Base-by-base conservation (phyloP, 2,329 filamentous ascomycete genomes). In the Cadophora gregata region DNA sequence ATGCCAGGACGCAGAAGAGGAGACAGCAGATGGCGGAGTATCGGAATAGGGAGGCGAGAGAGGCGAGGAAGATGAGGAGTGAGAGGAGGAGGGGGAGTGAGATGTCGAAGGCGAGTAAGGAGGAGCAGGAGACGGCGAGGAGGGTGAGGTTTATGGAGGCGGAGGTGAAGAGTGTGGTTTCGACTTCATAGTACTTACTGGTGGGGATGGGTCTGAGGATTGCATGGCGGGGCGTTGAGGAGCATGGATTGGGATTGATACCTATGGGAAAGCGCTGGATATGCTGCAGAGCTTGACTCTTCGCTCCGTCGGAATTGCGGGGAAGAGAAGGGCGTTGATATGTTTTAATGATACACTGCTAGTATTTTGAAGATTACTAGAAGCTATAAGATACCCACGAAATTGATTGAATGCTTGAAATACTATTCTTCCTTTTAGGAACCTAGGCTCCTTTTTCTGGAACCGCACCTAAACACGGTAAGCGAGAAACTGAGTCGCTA, bases 11-110 rank as follows among this genome's bases (percentile, higher is more conserved):
- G 1, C 81, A 85, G 77, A 87, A 85, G 74, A 81, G 88, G 48
- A 82, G 81, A 65, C 84, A 87, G 75, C 88, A 90, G 76, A 82
- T 90, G 72, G 83, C 83, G 10, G 87, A 88, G 55, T 90, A 90
- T 75, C 83, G 80, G 70, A 86, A 83, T 71, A 81, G 88, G 25
- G 86, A 90, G 72, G 87, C 87, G 4, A 81, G 86, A 56, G 84
- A 90, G 65, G 88, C 87, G 3, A 80, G 88, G 59, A 83, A 85
- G 0, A 80, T 78, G 70, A 81, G 88, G 65, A 89, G 78, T 70
- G 81, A 85, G 74, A 81, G 83, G 58, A 80, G 87, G 53, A 79
- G 82, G 67, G 71, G 65, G 5, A 70, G 63, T 29, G 72, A 71
- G 7, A 61, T 47, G 25, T 14, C 45, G 16, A 63, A 66, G 16